These are phyloP conservation scores for Coemansia sp. DNA, from an alignment of 192 early-diverging fungal species.

Conservation along the genomic window DNA sequence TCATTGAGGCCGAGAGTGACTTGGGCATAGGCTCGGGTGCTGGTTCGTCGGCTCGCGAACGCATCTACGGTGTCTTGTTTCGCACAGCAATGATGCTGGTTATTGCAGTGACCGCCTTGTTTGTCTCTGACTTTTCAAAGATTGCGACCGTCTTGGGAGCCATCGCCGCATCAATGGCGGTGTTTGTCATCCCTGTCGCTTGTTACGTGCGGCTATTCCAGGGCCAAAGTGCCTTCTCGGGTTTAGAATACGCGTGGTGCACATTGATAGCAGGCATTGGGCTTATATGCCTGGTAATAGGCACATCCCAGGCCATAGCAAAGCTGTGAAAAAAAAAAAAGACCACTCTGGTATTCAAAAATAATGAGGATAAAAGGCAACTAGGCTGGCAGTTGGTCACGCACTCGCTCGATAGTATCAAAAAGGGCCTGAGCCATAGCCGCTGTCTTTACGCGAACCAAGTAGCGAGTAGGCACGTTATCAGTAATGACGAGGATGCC, in stretches of 20 bases:
- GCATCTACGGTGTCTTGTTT: constrained; percentile 53
- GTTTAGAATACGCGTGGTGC: constrained; percentile 41
- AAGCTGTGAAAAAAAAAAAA: constrained; percentile 13
- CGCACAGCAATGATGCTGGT: constrained; percentile 58
- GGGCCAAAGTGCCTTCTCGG: constrained; percentile 18
- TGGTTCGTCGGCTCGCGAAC: constrained; percentile 34
- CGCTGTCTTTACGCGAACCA: constrained; percentile 37
- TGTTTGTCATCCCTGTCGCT: constrained; percentile 79
- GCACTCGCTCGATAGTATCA: constrained; percentile 6
- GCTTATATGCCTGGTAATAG: constrained; percentile 41
- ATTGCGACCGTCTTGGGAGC: constrained; percentile 83
- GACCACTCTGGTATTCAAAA: not conserved
- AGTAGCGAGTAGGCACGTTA: constrained; percentile 28
- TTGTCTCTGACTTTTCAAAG: constrained; percentile 77
- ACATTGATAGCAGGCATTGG: constrained; percentile 32
- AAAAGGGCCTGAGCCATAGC: constrained; percentile 8
- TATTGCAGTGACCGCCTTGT: constrained; percentile 60
- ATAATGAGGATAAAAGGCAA: too few relatives aligned
- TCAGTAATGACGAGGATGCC: constrained; percentile 38
- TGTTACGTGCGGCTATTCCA: constrained; percentile 68
- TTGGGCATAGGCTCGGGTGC: constrained; percentile 55
- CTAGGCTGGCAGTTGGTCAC: not conserved
- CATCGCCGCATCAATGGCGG: constrained; percentile 67
- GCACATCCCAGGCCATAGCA: constrained; percentile 37
- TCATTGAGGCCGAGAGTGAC: constrained; percentile 69